Conservation (phyloP, 345 rosid genomes). For the Moricandia arvensis region DNA sequence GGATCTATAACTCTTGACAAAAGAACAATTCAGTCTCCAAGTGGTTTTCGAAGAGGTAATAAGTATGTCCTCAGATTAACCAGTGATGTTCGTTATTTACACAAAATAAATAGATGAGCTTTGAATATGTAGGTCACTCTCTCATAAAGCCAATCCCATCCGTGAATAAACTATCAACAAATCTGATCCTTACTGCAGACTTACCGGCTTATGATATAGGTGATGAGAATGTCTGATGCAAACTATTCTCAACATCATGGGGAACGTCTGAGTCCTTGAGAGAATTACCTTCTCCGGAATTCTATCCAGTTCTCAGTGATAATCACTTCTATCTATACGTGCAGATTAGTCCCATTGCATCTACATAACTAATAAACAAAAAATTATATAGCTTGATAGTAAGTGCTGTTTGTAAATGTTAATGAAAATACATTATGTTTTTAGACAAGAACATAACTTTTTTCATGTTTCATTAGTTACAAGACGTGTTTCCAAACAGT, state of each 20-base stretch:
- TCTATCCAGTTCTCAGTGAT: conserved; percentile 51
- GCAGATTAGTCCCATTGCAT: conserved; percentile 49
- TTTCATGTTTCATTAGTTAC: too few relatives aligned
- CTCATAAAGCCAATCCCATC: conserved; percentile 81
- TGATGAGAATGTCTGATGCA: conserved; percentile 83
- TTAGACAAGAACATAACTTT: too few relatives aligned
- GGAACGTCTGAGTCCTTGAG: conserved; percentile 77
- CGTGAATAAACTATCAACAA: conserved; percentile 65
- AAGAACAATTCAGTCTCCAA: conserved; percentile 62
- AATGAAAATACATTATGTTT: too few relatives aligned
- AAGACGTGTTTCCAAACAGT: too few relatives aligned
- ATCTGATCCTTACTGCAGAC: conserved; percentile 64
- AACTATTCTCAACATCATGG: conserved; percentile 67
- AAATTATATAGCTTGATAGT: background rate
- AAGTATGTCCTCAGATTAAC: background rate
- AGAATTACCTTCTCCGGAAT: conserved; percentile 74
- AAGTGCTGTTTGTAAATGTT: background rate
- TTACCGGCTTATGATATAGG: conserved; percentile 68
- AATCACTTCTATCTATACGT: conserved; percentile 72
- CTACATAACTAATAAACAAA: background rate
- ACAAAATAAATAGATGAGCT: background rate
- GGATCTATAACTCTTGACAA: conserved; percentile 75
- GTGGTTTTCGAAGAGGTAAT: conserved; percentile 66
- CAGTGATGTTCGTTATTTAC: background rate
- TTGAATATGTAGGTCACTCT: conserved; percentile 48